phyloP scores from a whole-genome alignment of 2,329 filamentous ascomycete genomes.

The Xylariomycetidae sp. region DNA sequence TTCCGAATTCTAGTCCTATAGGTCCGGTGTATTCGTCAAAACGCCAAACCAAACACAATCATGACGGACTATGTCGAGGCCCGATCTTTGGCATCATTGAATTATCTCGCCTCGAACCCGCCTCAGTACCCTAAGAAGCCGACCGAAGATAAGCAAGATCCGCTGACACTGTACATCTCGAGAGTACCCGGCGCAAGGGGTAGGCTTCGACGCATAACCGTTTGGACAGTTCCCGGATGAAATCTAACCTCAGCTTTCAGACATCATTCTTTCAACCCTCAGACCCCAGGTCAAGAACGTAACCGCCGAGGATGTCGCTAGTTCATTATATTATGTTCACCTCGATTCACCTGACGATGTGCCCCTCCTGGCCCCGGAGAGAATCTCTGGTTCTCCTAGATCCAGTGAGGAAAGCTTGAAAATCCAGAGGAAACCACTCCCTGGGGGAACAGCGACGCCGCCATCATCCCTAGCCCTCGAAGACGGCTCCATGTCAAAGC shows the following conservation, averaged over 20 bases:
- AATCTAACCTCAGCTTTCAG: slow-evolving; percentile 38
- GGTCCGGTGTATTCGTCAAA: too few relatives aligned
- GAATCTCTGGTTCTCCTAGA: slow-evolving; percentile 30
- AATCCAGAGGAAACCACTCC: slow-evolving; percentile 51
- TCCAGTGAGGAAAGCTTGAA: slow-evolving; percentile 40
- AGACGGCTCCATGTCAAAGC: neutral
- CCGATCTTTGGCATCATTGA: slow-evolving; percentile 74
- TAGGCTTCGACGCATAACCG: slow-evolving; percentile 33
- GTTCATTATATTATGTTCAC: slow-evolving; percentile 88
- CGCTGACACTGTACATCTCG: slow-evolving; percentile 84
- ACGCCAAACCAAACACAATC: too few relatives aligned
- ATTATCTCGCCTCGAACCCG: slow-evolving; percentile 76
- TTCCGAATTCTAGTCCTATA: too few relatives aligned
- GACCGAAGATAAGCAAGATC: slow-evolving; percentile 61
- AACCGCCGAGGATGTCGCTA: slow-evolving; percentile 79
- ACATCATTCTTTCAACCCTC: slow-evolving; percentile 86
- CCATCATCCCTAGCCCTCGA: neutral
- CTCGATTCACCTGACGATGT: slow-evolving; percentile 60
- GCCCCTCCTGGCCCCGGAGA: slow-evolving; percentile 27
- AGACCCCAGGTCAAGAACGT: slow-evolving; percentile 88
- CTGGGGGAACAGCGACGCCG: slow-evolving; percentile 7
- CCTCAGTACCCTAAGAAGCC: slow-evolving; percentile 80
- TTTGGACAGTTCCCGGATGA: slow-evolving; percentile 10
- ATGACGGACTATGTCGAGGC: slow-evolving; percentile 61
- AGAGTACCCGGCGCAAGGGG: slow-evolving; percentile 87